Conservation (phyloP, 2,329 filamentous ascomycete species). For the Cladophialophora chaetospira region DNA sequence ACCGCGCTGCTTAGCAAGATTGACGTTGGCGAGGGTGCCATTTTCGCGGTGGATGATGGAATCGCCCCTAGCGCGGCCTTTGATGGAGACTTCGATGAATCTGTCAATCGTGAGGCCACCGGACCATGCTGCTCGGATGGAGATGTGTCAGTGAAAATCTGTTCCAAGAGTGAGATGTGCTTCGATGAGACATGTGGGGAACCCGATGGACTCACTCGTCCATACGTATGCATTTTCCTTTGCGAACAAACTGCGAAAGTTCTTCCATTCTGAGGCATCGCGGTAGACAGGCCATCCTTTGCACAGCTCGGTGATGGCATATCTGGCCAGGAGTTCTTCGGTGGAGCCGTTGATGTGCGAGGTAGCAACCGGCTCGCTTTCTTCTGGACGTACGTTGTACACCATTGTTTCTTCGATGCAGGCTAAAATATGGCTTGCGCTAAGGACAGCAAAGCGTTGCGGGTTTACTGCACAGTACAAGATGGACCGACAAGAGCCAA, state of each 20-base stretch:
- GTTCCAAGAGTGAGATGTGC: neutral
- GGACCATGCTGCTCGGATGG: conserved; percentile 49
- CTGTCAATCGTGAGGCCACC: conserved; percentile 46
- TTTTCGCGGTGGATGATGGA: conserved; percentile 62
- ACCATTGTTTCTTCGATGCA: conserved; percentile 19
- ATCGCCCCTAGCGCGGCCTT: conserved; percentile 53
- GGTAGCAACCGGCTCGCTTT: conserved; percentile 31
- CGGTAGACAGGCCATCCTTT: conserved; percentile 59
- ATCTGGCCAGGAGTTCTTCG: conserved; percentile 48
- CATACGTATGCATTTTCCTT: conserved; percentile 50
- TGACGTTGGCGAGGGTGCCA: conserved; percentile 52
- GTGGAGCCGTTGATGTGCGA: conserved; percentile 49
- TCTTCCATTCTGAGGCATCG: conserved; percentile 57
- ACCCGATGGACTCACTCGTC: conserved; percentile 50
- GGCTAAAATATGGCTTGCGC: neutral
- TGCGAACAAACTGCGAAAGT: conserved; percentile 54
- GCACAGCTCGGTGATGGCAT: conserved; percentile 55
- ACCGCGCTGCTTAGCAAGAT: conserved; percentile 43
- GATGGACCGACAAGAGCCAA: too few relatives aligned
- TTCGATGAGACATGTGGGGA: neutral
- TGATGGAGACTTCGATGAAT: conserved; percentile 55
- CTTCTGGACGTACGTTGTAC: conserved; percentile 35
- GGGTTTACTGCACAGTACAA: neutral
- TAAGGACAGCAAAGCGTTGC: neutral
- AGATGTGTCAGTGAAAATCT: neutral